Conservation (phyloP, 208 protist genomes). For the Trypanosoma brucei region DNA sequence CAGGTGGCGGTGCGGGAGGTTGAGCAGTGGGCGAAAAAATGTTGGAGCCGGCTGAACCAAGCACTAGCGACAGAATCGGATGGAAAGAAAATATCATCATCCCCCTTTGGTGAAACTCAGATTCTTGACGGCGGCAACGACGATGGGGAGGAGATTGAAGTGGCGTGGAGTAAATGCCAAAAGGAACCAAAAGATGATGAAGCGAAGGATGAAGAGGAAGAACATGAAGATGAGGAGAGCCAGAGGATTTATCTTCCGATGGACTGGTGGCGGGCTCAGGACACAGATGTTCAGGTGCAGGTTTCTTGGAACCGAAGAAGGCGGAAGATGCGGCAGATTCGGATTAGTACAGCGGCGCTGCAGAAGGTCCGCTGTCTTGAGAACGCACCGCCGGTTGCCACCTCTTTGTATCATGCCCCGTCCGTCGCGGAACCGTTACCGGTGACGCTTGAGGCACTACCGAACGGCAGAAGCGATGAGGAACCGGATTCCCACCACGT, state of each 20-base stretch:
- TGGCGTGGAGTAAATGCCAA: not conserved
- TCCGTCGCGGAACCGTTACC: not conserved
- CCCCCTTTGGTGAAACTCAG: not conserved
- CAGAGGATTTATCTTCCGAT: constrained; percentile 21
- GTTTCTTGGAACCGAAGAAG: constrained; percentile 22
- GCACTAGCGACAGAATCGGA: not conserved
- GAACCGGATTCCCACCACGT: constrained; percentile 20
- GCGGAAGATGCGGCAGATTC: constrained; percentile 17
- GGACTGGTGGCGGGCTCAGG: constrained; percentile 26
- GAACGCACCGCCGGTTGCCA: not conserved
- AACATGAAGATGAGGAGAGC: not conserved
- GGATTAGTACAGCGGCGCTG: constrained; percentile 1
- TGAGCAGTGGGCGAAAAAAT: constrained; percentile 32
- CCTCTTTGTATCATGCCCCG: not conserved
- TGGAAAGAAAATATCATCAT: not conserved
- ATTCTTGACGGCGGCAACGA: not conserved
- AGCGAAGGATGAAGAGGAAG: not conserved
- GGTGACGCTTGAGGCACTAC: constrained; percentile 2
- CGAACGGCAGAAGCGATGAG: constrained; percentile 11
- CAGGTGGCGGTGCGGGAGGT: constrained; percentile 32
- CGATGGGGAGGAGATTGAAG: not conserved
- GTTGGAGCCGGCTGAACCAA: constrained; percentile 18
- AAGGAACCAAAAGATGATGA: not conserved
- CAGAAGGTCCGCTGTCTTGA: constrained; percentile 8
- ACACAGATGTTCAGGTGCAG: constrained; percentile 12